These are phyloP conservation scores for Yamadazyma aaseri DNA, from an alignment of 1,139 yeast genomes.

Conservation along the genomic window DNA sequence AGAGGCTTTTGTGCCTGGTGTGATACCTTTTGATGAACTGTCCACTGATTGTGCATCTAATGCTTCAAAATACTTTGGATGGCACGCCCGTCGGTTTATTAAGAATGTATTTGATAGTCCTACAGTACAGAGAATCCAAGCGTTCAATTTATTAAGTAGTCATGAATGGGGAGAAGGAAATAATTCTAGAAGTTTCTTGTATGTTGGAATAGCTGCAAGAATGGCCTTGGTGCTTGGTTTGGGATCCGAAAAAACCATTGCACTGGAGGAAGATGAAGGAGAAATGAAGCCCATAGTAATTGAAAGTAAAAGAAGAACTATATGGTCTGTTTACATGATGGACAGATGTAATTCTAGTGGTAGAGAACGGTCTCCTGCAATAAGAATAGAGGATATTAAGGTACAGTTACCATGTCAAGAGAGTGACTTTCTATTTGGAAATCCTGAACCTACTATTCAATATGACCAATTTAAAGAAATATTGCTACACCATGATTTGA, in stretches of 20 bases:
- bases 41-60: slow-evolving; percentile 20
- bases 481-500: slow-evolving; percentile 5
- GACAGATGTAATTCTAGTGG: slow-evolving; percentile 42
- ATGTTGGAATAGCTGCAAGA: slow-evolving; percentile 38
- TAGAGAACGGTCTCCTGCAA: slow-evolving; percentile 30
- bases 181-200: slow-evolving; percentile 35
- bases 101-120: slow-evolving; percentile 37
- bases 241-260: slow-evolving; percentile 22
- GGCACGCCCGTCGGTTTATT: slow-evolving; percentile 32
- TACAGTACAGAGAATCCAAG: slow-evolving; percentile 35
- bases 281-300: slow-evolving; percentile 16
- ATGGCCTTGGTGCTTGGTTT: slow-evolving; percentile 39
- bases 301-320: slow-evolving; percentile 34
- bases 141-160: slow-evolving; percentile 33
- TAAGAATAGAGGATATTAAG: slow-evolving; percentile 24
- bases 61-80: slow-evolving; percentile 39
- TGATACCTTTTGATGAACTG: background rate
- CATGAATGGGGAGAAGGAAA: slow-evolving; percentile 46
- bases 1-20: slow-evolving; percentile 23
- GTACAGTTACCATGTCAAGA: slow-evolving; percentile 25
- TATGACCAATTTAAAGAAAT: slow-evolving; percentile 14
- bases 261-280: slow-evolving; percentile 11
- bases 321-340: slow-evolving; percentile 45
- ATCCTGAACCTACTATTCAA: slow-evolving; percentile 13
- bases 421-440: slow-evolving; percentile 25